phyloP scores from a whole-genome alignment of 2,329 filamentous ascomycete species.

The Verticillium nubilum region DNA sequence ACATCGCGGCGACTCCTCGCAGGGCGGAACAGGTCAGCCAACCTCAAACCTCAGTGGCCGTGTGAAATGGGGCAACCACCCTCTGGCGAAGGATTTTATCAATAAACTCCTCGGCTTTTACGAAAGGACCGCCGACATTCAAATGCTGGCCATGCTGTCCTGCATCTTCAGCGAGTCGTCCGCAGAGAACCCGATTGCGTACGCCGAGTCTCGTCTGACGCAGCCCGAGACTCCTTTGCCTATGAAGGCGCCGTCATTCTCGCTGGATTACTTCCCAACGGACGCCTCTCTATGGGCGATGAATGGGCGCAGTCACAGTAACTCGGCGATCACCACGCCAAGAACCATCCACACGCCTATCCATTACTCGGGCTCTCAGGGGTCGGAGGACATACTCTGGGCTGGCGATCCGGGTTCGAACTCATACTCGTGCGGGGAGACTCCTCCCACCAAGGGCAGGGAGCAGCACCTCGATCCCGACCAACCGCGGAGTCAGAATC shows the following conservation, averaged over 20 bases:
- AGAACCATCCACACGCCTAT: constrained; percentile 51
- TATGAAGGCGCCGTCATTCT: constrained; percentile 62
- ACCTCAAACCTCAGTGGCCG: constrained; percentile 42
- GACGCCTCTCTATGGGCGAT: constrained; percentile 49
- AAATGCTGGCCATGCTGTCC: constrained; percentile 68
- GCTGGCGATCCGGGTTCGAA: constrained; percentile 47
- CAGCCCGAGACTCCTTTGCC: constrained; percentile 58
- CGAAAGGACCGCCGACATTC: constrained; percentile 56
- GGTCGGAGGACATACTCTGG: constrained; percentile 51
- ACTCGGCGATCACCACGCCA: constrained; percentile 52
- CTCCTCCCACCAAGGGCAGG: constrained; percentile 45
- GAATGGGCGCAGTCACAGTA: constrained; percentile 45
- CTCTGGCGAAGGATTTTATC: constrained; percentile 57
- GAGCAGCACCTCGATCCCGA: constrained; percentile 32
- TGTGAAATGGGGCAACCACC: constrained; percentile 64
- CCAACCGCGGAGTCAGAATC: constrained; percentile 27
- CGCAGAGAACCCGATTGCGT: constrained; percentile 49
- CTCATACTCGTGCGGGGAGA: constrained; percentile 58
- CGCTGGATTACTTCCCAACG: constrained; percentile 60
- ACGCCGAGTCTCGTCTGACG: constrained; percentile 49
- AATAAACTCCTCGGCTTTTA: constrained; percentile 58
- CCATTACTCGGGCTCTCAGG: constrained; percentile 48
- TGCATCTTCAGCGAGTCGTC: constrained; percentile 62
- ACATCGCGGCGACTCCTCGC: constrained; percentile 15
- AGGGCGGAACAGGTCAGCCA: constrained; percentile 8